Percentiles rank a stretch among this genome's conserved stretches.
These are phyloP conservation scores for Coprinopsis cinerea DNA, from an alignment of 768 basidiomycete genomes.

Conservation along the genomic window DNA sequence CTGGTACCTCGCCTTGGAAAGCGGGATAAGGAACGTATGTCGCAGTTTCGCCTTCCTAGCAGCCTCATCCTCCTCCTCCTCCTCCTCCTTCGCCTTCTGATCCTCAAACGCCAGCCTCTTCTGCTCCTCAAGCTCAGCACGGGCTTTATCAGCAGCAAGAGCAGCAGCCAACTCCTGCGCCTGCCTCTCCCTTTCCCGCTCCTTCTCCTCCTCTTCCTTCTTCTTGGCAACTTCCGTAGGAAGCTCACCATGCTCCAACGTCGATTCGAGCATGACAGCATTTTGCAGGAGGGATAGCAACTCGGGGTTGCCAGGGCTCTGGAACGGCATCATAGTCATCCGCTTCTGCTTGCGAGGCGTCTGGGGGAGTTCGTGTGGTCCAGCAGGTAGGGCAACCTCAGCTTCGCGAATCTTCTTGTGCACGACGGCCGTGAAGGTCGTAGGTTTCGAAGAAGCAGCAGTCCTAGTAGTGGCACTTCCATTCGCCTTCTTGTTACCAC, in stretches of 20 bases:
- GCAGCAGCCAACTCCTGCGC: constrained; percentile 12
- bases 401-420: constrained; percentile 47
- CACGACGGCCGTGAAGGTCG: constrained; percentile 51
- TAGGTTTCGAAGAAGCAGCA: constrained; percentile 14
- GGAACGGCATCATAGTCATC: constrained; percentile 26
- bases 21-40: constrained; percentile 29
- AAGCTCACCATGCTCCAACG: constrained; percentile 43
- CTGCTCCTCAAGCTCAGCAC: constrained; percentile 13
- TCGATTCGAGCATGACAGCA: constrained; percentile 52
- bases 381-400: neutral
- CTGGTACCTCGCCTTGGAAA: constrained; percentile 22
- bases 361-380: neutral
- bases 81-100: constrained; percentile 12
- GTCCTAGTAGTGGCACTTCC: too few relatives aligned
- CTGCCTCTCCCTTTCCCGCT: constrained; percentile 13
- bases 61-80: constrained; percentile 16
- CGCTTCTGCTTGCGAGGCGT: constrained; percentile 23
- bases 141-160: neutral
- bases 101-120: constrained; percentile 5
- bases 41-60: constrained; percentile 21
- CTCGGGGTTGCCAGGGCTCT: constrained; percentile 48
- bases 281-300: constrained; percentile 50
- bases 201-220: constrained; percentile 15
- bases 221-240: constrained; percentile 27
- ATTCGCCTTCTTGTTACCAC: constrained; percentile 7